Percentiles rank a stretch among this genome's conserved stretches.
Conservation (phyloP, 371 early-diverging fungal genomes). For the Mucor plumbeus region DNA sequence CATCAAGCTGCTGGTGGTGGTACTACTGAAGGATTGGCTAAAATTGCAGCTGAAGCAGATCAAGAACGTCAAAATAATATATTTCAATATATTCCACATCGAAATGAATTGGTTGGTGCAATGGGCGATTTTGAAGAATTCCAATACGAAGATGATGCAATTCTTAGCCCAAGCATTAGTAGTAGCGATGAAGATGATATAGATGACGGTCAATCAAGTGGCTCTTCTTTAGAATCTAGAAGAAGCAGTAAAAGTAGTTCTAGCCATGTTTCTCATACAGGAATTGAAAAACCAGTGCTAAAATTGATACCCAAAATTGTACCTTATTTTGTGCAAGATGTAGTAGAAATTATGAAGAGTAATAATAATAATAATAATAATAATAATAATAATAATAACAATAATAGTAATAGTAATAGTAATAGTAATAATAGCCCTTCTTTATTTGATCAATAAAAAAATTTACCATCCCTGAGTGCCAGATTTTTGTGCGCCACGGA, state of each 20-base stretch:
- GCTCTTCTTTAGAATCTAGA: slow-evolving; percentile 10
- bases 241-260: slow-evolving; percentile 14
- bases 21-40: background rate
- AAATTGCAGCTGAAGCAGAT: slow-evolving; percentile 17
- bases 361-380: background rate
- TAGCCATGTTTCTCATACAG: slow-evolving; percentile 15
- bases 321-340: slow-evolving; percentile 18
- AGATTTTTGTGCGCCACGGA: slow-evolving; percentile 30
- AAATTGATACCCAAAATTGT: slow-evolving; percentile 15
- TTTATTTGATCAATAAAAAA: slow-evolving; percentile 1
- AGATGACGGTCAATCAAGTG: slow-evolving; percentile 1
- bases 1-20: background rate
- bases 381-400: background rate
- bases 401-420: background rate
- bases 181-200: background rate
- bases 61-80: slow-evolving; percentile 26
- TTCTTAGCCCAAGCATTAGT: slow-evolving; percentile 3
- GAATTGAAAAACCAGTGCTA: slow-evolving; percentile 12
- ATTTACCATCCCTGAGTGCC: slow-evolving; percentile 29
- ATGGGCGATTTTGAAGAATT: slow-evolving; percentile 42
- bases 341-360: slow-evolving; percentile 8
- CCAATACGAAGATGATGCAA: slow-evolving; percentile 19
- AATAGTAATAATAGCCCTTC: background rate
- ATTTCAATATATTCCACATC: slow-evolving; percentile 28
- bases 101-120: slow-evolving; percentile 30